phyloP scores from a whole-genome alignment of 169 alveolate genomes.

The Sarcocystis neurona region DNA sequence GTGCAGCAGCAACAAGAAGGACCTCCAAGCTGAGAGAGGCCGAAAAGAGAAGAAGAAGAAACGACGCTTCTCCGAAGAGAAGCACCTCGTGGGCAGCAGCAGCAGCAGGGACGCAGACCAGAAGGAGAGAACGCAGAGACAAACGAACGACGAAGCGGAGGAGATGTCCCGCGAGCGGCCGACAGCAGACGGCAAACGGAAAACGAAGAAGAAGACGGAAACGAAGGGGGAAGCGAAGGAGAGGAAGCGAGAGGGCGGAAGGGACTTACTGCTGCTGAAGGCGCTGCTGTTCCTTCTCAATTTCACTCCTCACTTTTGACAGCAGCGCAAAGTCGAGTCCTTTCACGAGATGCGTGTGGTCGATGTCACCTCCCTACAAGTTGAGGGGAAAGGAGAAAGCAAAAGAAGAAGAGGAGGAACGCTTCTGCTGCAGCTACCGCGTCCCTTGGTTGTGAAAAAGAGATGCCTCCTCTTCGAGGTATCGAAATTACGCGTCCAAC shows the following conservation, averaged over 20 bases:
- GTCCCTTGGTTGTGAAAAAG: background rate
- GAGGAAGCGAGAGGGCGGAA: background rate
- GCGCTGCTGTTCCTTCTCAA: slow-evolving; percentile 57
- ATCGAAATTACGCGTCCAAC: too few species aligned
- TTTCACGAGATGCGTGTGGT: slow-evolving; percentile 76
- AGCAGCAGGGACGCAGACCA: background rate
- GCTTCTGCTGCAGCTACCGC: background rate
- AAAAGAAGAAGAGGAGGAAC: background rate
- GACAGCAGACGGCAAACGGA: too few species aligned
- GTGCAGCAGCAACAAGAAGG: too few species aligned
- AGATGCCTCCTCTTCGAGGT: too few species aligned
- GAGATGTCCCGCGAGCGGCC: too few species aligned
- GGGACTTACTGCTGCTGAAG: background rate
- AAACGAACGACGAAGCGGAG: too few species aligned
- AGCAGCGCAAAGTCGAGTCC: slow-evolving; percentile 72
- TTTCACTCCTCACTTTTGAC: slow-evolving; percentile 67
- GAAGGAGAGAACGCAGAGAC: background rate
- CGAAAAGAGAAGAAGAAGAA: too few species aligned
- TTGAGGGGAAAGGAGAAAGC: background rate
- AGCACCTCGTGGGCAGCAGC: background rate
- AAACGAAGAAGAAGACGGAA: too few species aligned
- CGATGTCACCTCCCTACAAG: slow-evolving; percentile 68
- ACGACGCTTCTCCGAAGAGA: too few species aligned
- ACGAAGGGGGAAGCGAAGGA: background rate
- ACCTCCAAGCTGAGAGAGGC: too few species aligned